Conservation (phyloP, 202 grass and related monocot genomes). For the Hordeum pubiflorum region DNA sequence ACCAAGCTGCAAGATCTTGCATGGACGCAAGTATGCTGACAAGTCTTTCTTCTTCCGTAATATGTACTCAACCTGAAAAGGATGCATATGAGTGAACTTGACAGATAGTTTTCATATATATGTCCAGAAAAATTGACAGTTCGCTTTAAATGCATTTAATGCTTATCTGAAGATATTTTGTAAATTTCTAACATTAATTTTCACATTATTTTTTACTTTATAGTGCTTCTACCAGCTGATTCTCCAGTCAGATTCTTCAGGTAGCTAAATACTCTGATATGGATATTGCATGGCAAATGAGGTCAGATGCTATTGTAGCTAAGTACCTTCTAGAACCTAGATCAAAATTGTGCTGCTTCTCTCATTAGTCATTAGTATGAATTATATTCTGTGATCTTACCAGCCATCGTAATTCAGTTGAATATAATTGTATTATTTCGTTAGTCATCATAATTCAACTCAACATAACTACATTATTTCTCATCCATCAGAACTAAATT, state of each 20-base stretch:
- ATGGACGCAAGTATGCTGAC: conserved; percentile 64
- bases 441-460: conserved; percentile 11
- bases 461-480: neutral
- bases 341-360: conserved; percentile 12
- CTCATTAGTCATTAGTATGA: conserved; percentile 18
- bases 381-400: conserved; percentile 12
- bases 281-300: conserved; percentile 22
- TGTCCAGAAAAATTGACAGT: neutral
- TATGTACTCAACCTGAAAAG: conserved; percentile 80
- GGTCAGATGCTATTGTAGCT: conserved; percentile 4
- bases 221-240: conserved; percentile 9
- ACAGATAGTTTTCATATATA: conserved; percentile 15
- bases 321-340: conserved; percentile 18
- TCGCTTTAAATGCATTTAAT: neutral
- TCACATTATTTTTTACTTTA: neutral
- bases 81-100: conserved; percentile 12
- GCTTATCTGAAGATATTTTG: neutral
- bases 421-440: conserved; percentile 1
- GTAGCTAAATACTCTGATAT: neutral
- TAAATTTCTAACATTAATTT: neutral
- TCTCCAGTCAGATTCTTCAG: neutral
- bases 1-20: conserved; percentile 86
- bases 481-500: neutral
- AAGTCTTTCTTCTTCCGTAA: conserved; percentile 64
- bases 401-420: conserved; percentile 22